phyloP scores from a whole-genome alignment of 805 yeast genomes.

The Spencermartinsiella europaea region DNA sequence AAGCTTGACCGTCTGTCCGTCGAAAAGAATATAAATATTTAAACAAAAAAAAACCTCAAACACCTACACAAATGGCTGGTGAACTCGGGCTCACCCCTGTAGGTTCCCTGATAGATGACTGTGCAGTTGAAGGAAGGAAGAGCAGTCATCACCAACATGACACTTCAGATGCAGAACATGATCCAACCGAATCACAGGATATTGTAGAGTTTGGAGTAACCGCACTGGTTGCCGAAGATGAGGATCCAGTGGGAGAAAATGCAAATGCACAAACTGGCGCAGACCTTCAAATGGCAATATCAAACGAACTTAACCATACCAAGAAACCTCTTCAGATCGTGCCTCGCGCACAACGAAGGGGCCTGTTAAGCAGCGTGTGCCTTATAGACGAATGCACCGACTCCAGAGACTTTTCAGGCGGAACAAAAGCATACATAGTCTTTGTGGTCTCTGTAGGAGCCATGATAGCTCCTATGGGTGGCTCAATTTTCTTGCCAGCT shows the following conservation, averaged over 20 bases:
- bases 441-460: constrained; percentile 68
- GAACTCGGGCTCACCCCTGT: too few species aligned
- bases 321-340: constrained; percentile 2
- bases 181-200: too few species aligned
- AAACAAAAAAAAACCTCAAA: too few species aligned
- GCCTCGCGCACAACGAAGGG: constrained; percentile 43
- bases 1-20: too few species aligned
- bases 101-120: not conserved
- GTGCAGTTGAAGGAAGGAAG: not conserved
- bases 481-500: constrained; percentile 78
- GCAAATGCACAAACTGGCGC: too few species aligned
- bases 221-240: not conserved
- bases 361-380: constrained; percentile 48
- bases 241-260: too few species aligned
- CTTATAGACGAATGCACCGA: constrained; percentile 66
- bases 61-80: too few species aligned
- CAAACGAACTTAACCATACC: not conserved
- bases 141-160: too few species aligned
- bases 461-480: constrained; percentile 83
- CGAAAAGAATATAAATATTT: too few species aligned
- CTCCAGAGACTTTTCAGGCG: constrained; percentile 55
- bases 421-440: constrained; percentile 50
- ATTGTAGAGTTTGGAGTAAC: too few species aligned
- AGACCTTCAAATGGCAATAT: not conserved
- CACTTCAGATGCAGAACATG: too few species aligned